Base-by-base conservation (phyloP, 2,329 filamentous ascomycete species). In the Chrysoporthe cubensis region DNA sequence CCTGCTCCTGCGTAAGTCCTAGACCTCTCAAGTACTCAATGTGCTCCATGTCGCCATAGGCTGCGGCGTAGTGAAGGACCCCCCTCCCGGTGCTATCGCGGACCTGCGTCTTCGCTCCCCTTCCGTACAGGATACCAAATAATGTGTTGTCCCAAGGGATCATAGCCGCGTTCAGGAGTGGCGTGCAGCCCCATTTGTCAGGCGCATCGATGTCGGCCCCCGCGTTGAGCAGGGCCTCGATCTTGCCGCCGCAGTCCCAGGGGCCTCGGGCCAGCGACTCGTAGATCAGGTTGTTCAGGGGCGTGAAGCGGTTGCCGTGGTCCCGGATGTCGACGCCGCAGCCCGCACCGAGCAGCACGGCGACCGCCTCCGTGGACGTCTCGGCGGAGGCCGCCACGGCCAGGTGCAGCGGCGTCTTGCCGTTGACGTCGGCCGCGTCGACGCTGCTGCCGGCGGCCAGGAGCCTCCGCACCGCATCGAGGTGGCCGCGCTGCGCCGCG, bases 211-310 rank as follows among this genome's bases (percentile, higher is more conserved):
- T 50, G 46, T 50, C 46, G 46, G 46, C 46, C n/a, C 46, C 46
- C 3, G 46, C 46, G 18, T 21, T 50, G 46, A 50, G 46, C 46
- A 50, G n/a, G 18, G 46, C 46, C 18, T 50, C 21, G 46, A 50
- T 9, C 46, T 50, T 50, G 46, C 46, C 46, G 46, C 21, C 8
- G 46, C 46, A 50, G 46, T 50, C 46, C 46, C 46, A 50, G 46
- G 46, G 46, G 46, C 8, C 46, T 26, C 46, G 46, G 18, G 46
- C 46, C 46, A 50, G 46, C 46, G 46, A 50, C 46, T 50, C 46
- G 46, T 50, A 50, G 18, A 50, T n/a, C 46, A 50, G 46, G 46
- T 50, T 50, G 46, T 50, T 50, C 46, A 50, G 46, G 18, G 46
- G 46, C n/a, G 46, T 50, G 9, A 50, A 21, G 8, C 46, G 11